phyloP scores from a whole-genome alignment of 805 yeast species.

The Priceomyces haplophilus region DNA sequence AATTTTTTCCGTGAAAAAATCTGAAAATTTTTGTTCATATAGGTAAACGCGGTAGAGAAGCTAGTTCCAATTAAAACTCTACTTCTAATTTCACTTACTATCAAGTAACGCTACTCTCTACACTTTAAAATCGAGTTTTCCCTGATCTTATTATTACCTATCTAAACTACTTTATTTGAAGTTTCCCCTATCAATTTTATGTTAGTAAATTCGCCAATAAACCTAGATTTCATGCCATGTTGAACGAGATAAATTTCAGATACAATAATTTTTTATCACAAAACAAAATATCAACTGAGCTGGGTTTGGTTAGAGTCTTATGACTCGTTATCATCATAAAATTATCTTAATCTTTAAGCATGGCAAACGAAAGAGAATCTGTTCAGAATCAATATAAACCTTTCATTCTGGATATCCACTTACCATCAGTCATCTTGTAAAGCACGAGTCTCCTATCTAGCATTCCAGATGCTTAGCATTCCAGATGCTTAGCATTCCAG shows the following conservation, averaged over 20 bases:
- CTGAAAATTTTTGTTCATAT: neutral
- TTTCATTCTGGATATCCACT: too few species aligned
- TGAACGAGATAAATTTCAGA: neutral
- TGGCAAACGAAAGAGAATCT: neutral
- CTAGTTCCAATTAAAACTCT: neutral
- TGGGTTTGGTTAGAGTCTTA: slow-evolving; percentile 40
- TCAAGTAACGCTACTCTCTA: too few species aligned
- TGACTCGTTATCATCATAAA: slow-evolving; percentile 40
- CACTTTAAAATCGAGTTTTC: too few species aligned
- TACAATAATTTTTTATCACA: slow-evolving; percentile 25
- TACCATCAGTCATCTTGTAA: too few species aligned
- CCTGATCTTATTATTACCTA: too few species aligned
- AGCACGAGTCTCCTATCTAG: too few species aligned
- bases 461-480: too few species aligned
- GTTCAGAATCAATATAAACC: neutral
- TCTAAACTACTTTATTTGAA: too few species aligned
- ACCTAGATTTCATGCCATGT: neutral
- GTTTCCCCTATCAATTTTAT: neutral
- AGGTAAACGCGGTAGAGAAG: neutral
- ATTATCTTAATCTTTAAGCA: neutral
- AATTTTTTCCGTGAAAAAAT: neutral
- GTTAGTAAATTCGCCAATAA: neutral
- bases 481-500: too few species aligned
- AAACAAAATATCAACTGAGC: slow-evolving; percentile 44
- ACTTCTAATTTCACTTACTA: too few species aligned